These are phyloP conservation scores for Aspergillus jensenii DNA, from an alignment of 2,329 filamentous ascomycete species.

Conservation along the genomic window DNA sequence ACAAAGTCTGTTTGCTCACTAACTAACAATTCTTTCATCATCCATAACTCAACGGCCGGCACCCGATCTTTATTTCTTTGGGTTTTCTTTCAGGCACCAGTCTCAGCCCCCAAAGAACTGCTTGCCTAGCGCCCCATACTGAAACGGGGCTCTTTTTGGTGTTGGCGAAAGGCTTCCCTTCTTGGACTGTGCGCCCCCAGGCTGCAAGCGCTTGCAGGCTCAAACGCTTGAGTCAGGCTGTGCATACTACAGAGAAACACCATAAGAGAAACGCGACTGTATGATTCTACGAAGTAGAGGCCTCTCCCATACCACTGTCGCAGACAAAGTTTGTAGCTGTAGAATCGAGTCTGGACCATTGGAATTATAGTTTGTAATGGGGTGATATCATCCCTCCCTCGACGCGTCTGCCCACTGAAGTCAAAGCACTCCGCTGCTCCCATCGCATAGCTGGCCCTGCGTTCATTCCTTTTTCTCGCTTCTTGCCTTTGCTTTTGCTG, in stretches of 20 bases:
- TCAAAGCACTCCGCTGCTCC: neutral
- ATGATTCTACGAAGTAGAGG: no score
- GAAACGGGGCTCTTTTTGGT: neutral
- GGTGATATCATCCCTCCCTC: neutral
- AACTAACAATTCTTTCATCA: neutral
- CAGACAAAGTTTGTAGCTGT: no score
- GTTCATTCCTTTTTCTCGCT: neutral
- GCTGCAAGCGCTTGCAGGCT: neutral
- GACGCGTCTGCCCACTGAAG: neutral
- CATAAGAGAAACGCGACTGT: no score
- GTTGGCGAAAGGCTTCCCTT: neutral
- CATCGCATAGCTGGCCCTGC: neutral
- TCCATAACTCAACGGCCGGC: neutral
- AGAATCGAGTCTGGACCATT: neutral
- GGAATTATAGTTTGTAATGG: neutral
- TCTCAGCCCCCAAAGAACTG: neutral
- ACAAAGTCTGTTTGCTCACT: neutral
- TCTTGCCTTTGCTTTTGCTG: neutral
- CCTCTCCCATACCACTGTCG: no score
- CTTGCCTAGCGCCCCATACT: neutral
- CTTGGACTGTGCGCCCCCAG: neutral
- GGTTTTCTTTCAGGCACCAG: slow-evolving; percentile 4
- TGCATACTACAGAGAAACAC: neutral
- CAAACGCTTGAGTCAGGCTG: neutral
- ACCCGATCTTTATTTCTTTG: neutral